phyloP scores from a whole-genome alignment of 495 filamentous ascomycete genomes.

The Penicillium manginii region DNA sequence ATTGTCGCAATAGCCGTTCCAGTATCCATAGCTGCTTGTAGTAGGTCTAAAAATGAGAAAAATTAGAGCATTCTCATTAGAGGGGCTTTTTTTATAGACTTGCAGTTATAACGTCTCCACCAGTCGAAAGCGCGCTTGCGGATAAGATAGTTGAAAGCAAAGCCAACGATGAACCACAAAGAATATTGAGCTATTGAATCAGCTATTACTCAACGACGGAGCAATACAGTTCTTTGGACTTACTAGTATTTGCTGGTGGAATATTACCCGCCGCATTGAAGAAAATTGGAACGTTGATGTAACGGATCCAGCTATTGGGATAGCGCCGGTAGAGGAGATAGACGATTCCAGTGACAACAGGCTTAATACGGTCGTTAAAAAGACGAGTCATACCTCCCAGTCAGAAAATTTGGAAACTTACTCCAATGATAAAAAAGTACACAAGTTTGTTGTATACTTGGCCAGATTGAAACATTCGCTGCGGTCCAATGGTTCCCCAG shows the following conservation, averaged over 20 bases:
- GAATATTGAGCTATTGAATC: conserved; percentile 32
- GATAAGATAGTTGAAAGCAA: conserved; percentile 62
- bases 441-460: conserved; percentile 40
- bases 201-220: not conserved
- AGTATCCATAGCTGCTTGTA: conserved; percentile 65
- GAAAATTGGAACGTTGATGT: conserved; percentile 49
- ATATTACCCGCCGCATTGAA: conserved; percentile 46
- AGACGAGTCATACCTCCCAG: not conserved
- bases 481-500: conserved; percentile 44
- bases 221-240: not conserved
- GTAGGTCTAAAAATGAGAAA: conserved; percentile 40
- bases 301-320: conserved; percentile 39
- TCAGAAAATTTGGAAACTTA: conserved; percentile 7
- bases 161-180: conserved; percentile 63
- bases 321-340: conserved; percentile 37
- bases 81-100: not conserved
- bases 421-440: conserved; percentile 48
- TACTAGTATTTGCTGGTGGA: conserved; percentile 43
- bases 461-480: conserved; percentile 44
- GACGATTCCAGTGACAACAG: conserved; percentile 32
- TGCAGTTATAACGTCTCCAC: conserved; percentile 70
- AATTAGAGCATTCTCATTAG: not conserved
- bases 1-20: conserved; percentile 66
- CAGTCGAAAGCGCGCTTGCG: conserved; percentile 59
- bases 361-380: conserved; percentile 14